A percentile compares a stretch with the other conserved stretches of the same genome.
Evolutionary conservation across 352 stramenopile genomes (phyloP).

Genomic region (Phytophthora hybrid): DNA sequence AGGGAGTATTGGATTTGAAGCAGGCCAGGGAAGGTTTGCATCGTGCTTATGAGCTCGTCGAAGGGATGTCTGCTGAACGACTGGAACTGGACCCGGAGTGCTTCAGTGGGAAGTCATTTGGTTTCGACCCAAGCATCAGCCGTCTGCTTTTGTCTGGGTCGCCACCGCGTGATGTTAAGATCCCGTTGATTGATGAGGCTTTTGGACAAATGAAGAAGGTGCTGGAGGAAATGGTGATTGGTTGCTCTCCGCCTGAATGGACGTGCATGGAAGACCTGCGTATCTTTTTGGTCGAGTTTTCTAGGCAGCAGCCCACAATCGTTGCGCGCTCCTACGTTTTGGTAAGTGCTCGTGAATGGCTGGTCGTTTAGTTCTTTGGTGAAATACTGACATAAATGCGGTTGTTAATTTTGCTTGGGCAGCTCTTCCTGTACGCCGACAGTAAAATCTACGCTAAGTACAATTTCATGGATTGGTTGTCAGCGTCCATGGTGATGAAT

Average conservation of each 20-base stretch:
- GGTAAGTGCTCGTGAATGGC: constrained; percentile 45
- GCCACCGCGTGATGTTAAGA: constrained; percentile 77
- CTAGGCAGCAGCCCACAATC: constrained; percentile 70
- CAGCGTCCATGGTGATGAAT: constrained; percentile 82
- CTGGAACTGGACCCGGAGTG: constrained; percentile 74
- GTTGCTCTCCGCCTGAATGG: constrained; percentile 69
- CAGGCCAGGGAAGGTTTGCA: constrained; percentile 52
- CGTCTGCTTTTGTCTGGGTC: constrained; percentile 73
- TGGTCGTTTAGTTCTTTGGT: background rate
- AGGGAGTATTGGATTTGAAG: constrained; percentile 51
- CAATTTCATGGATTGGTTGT: constrained; percentile 89
- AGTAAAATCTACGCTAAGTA: constrained; percentile 88
- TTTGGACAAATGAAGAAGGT: constrained; percentile 63
- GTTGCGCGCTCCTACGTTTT: constrained; percentile 81
- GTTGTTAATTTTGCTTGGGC: constrained; percentile 4
- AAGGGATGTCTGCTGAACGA: constrained; percentile 56
- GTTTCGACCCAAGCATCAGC: constrained; percentile 82
- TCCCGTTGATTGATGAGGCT: constrained; percentile 61
- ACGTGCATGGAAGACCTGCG: constrained; percentile 85
- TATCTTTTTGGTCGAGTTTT: constrained; percentile 83
- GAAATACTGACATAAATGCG: constrained; percentile 18
- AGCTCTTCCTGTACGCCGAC: constrained; percentile 88
- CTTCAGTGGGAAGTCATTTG: constrained; percentile 73
- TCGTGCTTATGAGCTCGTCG: constrained; percentile 53
- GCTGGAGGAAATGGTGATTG: constrained; percentile 61